Conservation (phyloP, 495 filamentous ascomycete genomes). For the Penicillium lividum region DNA sequence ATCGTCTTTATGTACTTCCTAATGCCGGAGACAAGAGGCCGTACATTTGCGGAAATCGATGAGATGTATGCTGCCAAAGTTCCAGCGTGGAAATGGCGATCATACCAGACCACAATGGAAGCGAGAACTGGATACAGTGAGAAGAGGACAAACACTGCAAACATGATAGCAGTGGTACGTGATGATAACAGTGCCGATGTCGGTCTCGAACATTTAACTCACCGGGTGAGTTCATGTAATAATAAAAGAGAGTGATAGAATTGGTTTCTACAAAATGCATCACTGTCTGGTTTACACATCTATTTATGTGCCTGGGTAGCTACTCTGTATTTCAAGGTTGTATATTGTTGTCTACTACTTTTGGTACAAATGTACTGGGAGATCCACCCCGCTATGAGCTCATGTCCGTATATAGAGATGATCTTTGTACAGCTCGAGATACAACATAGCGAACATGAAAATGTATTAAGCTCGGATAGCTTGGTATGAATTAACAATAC, state of each 20-base stretch:
- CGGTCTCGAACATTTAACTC: constrained; percentile 5
- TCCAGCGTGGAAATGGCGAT: constrained; percentile 40
- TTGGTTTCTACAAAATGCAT: too few relatives aligned
- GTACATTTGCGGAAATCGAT: constrained; percentile 69
- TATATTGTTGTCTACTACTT: neutral
- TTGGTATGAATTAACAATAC: too few relatives aligned
- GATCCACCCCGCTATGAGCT: constrained; percentile 11
- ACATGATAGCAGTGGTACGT: constrained; percentile 7
- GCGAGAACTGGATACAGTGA: constrained; percentile 15
- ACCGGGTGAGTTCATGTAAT: too few relatives aligned
- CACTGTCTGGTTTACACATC: too few relatives aligned
- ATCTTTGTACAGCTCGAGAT: neutral
- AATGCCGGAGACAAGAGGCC: constrained; percentile 64
- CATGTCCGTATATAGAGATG: neutral
- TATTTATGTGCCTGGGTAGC: too few relatives aligned
- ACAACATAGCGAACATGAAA: neutral
- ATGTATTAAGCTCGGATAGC: too few relatives aligned
- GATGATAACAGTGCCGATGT: constrained; percentile 12
- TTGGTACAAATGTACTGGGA: neutral
- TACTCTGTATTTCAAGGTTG: too few relatives aligned
- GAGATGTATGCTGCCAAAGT: constrained; percentile 60
- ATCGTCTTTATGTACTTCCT: constrained; percentile 68
- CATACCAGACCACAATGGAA: constrained; percentile 27
- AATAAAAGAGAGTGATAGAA: too few relatives aligned
- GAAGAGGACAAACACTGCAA: constrained; percentile 13